phyloP scores from a whole-genome alignment of 1,284 basidiomycete species.

The Jaminaea rosea region DNA sequence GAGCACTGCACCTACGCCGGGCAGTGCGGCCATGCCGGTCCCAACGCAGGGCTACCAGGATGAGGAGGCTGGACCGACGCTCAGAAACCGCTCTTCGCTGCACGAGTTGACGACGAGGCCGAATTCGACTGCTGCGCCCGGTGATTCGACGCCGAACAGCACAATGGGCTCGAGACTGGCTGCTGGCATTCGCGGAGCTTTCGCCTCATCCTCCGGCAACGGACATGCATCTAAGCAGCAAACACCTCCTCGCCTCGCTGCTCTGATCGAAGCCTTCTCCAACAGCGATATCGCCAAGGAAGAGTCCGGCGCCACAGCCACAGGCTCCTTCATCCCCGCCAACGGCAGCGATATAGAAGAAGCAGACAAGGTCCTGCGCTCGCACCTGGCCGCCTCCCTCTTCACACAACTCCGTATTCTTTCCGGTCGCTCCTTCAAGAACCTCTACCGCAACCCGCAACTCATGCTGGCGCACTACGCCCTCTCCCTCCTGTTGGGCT shows the following conservation, averaged over 20 bases:
- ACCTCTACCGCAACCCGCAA: constrained; percentile 76
- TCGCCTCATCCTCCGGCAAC: constrained; percentile 50
- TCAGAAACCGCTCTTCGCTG: constrained; percentile 44
- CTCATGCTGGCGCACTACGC: constrained; percentile 82
- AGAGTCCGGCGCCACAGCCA: constrained; percentile 3
- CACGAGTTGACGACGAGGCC: constrained; percentile 55
- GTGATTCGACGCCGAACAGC: constrained; percentile 12
- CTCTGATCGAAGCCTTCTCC: constrained; percentile 66
- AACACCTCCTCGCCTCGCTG: constrained; percentile 56
- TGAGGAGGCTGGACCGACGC: constrained; percentile 2
- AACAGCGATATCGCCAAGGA: constrained; percentile 60
- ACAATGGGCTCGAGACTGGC: constrained; percentile 60
- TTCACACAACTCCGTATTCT: constrained; percentile 83
- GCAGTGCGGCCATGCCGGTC: background rate
- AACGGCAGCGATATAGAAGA: constrained; percentile 4
- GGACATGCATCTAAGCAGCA: constrained; percentile 42
- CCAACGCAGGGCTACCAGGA: background rate
- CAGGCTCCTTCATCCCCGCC: constrained; percentile 37
- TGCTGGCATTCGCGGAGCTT: constrained; percentile 51
- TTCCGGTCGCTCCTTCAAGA: constrained; percentile 95
- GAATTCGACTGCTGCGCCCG: constrained; percentile 57
- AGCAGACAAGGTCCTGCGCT: constrained; percentile 56
- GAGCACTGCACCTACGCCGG: background rate
- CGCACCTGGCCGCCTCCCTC: constrained; percentile 74
- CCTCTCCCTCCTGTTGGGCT: constrained; percentile 69